A percentile compares a stretch with the other conserved stretches of the same genome.
Conservation (phyloP, 2,329 filamentous ascomycete species). For the Apiospora aurea region DNA sequence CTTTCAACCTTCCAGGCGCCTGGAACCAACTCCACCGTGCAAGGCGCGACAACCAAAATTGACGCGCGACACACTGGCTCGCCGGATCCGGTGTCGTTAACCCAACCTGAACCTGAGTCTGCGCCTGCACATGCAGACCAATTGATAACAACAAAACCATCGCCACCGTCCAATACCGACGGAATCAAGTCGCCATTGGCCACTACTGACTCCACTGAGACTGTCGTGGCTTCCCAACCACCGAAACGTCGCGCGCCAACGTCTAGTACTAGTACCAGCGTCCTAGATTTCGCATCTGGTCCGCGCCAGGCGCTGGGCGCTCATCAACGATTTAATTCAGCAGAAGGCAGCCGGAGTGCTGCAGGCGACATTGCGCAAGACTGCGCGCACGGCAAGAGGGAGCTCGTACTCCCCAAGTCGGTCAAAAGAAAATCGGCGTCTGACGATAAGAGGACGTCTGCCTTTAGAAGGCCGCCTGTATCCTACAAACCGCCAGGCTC, state of each 20-base stretch:
- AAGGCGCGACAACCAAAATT: conserved; percentile 30
- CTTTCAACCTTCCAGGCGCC: conserved; percentile 48
- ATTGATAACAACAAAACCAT: neutral
- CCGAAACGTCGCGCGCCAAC: conserved; percentile 48
- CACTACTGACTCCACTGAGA: conserved; percentile 37
- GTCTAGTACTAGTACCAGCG: conserved; percentile 40
- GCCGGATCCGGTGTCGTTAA: conserved; percentile 38
- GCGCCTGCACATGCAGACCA: neutral
- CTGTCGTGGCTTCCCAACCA: conserved; percentile 41
- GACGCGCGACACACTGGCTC: conserved; percentile 37
- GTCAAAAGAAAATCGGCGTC: conserved; percentile 48
- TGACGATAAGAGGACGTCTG: conserved; percentile 56
- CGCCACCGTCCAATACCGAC: neutral
- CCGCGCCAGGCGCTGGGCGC: conserved; percentile 16
- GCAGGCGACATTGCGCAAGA: conserved; percentile 42
- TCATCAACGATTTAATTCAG: conserved; percentile 30
- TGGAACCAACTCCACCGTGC: conserved; percentile 33
- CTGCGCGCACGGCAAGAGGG: conserved; percentile 48
- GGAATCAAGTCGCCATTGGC: conserved; percentile 24
- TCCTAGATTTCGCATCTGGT: conserved; percentile 14
- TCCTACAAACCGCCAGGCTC: conserved; percentile 55
- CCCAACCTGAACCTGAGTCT: neutral
- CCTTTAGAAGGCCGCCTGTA: conserved; percentile 54
- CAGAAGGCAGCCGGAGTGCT: conserved; percentile 32
- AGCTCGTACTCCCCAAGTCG: conserved; percentile 55